phyloP scores from a whole-genome alignment of 1,284 basidiomycete species.

The Cutaneotrichosporon dermatis region DNA sequence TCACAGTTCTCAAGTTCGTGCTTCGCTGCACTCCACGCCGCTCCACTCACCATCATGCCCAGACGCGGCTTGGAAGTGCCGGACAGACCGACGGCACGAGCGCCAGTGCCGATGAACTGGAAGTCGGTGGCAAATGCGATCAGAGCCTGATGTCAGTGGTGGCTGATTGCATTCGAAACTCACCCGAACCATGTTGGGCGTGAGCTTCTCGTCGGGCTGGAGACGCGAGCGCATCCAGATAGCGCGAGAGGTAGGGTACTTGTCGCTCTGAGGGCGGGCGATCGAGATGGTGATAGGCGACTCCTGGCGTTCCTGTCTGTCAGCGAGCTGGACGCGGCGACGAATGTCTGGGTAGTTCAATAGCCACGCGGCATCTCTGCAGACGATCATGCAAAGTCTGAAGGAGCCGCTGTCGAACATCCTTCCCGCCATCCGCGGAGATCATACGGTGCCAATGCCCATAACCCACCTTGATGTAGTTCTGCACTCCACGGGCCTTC shows the following conservation, averaged over 20 bases:
- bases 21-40: too few relatives aligned
- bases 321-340: too few relatives aligned
- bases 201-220: conserved; percentile 57
- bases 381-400: too few relatives aligned
- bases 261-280: conserved; percentile 19
- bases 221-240: conserved; percentile 71
- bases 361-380: too few relatives aligned
- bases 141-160: conserved; percentile 60
- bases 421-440: too few relatives aligned
- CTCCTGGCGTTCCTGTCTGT: conserved; percentile 48
- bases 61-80: conserved; percentile 48
- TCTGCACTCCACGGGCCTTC: conserved; percentile 28
- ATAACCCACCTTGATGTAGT: conserved; percentile 57
- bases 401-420: too few relatives aligned
- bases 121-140: conserved; percentile 80
- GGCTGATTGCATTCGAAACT: not conserved
- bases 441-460: too few relatives aligned
- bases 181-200: conserved; percentile 73
- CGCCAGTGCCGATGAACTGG: conserved; percentile 66
- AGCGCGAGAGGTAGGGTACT: conserved; percentile 53
- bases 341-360: too few relatives aligned
- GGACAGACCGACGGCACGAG: conserved; percentile 63
- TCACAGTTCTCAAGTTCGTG: too few relatives aligned
- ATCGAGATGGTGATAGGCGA: conserved; percentile 65
- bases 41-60: conserved; percentile 62